Evolutionary conservation across 352 stramenopile species (phyloP).

Genomic region (Phytophthora tubulina): DNA sequence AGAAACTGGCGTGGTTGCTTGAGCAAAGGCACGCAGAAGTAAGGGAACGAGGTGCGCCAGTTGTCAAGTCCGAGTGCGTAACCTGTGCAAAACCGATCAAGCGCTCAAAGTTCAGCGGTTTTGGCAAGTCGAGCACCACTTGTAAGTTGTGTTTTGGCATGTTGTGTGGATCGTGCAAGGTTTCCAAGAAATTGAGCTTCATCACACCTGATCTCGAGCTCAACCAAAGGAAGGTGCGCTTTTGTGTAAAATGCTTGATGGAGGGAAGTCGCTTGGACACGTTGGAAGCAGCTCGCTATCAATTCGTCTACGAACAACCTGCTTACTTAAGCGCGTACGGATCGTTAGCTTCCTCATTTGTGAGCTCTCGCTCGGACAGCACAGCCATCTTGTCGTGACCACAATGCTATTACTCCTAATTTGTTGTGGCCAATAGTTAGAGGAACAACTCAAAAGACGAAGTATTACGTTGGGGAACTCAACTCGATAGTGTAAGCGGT

Average conservation of each 20-base stretch:
- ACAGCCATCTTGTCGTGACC: background rate
- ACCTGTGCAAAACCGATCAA: slow-evolving; percentile 6
- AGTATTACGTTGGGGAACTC: too few relatives aligned
- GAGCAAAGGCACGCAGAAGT: slow-evolving; percentile 10
- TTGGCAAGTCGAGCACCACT: slow-evolving; percentile 12
- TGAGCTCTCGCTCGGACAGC: slow-evolving; percentile 7
- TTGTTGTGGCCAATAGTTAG: background rate
- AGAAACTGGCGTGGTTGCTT: slow-evolving; percentile 1
- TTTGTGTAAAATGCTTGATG: slow-evolving; percentile 38
- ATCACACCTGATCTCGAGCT: slow-evolving; percentile 27
- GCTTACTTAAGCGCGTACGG: slow-evolving; percentile 7
- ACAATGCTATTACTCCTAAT: background rate
- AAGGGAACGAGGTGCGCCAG: slow-evolving; percentile 16
- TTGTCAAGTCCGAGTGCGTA: slow-evolving; percentile 1
- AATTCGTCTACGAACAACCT: slow-evolving; percentile 20
- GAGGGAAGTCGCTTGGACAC: slow-evolving; percentile 28
- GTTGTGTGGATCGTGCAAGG: slow-evolving; percentile 17
- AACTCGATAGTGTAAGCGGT: too few relatives aligned
- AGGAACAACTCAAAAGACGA: too few relatives aligned
- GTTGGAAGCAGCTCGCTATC: slow-evolving; percentile 23
- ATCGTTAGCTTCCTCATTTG: background rate
- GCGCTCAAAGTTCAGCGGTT: background rate
- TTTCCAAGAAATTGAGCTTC: slow-evolving; percentile 35
- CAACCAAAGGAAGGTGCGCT: slow-evolving; percentile 23
- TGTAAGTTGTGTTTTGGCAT: slow-evolving; percentile 27